A percentile compares a stretch with the other conserved stretches of the same genome.
Conservation (phyloP, 1,284 basidiomycete genomes). For the Heterobasidion occidentale region DNA sequence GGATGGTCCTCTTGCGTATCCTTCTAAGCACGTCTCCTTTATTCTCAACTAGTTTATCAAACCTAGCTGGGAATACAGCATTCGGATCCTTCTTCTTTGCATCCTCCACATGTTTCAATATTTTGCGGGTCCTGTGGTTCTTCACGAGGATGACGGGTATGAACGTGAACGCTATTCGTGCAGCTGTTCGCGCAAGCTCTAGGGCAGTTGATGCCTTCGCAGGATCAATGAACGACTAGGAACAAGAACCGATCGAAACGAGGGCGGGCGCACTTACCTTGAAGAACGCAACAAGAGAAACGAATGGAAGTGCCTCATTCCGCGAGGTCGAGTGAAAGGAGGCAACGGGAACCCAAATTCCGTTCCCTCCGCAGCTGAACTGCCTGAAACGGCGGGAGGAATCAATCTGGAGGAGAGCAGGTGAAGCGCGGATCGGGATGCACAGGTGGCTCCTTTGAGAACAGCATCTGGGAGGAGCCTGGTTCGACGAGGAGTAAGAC, state of each 20-base stretch:
- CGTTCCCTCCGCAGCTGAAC: neutral
- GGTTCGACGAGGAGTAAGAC: slow-evolving; percentile 1
- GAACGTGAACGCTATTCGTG: slow-evolving; percentile 65
- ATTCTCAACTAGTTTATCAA: neutral
- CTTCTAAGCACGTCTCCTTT: slow-evolving; percentile 36
- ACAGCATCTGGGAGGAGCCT: neutral
- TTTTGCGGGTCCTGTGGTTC: slow-evolving; percentile 41
- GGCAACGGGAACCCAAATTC: slow-evolving; percentile 4
- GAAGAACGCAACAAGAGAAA: slow-evolving; percentile 35
- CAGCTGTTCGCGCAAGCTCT: slow-evolving; percentile 55
- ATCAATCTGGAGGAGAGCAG: slow-evolving; percentile 7
- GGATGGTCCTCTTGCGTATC: slow-evolving; percentile 38
- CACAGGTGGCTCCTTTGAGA: neutral
- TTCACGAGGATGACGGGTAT: slow-evolving; percentile 56
- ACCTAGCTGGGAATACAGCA: neutral
- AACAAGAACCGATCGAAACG: neutral
- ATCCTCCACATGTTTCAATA: slow-evolving; percentile 43
- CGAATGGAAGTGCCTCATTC: slow-evolving; percentile 23
- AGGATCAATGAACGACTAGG: neutral
- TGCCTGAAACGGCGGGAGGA: neutral
- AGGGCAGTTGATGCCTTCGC: slow-evolving; percentile 43
- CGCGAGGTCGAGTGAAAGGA: slow-evolving; percentile 35
- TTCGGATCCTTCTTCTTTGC: slow-evolving; percentile 41
- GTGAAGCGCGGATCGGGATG: slow-evolving; percentile 1
- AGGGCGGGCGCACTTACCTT: slow-evolving; percentile 31